phyloP scores from a whole-genome alignment of 768 basidiomycete species.

The Neoboletus magnificus region DNA sequence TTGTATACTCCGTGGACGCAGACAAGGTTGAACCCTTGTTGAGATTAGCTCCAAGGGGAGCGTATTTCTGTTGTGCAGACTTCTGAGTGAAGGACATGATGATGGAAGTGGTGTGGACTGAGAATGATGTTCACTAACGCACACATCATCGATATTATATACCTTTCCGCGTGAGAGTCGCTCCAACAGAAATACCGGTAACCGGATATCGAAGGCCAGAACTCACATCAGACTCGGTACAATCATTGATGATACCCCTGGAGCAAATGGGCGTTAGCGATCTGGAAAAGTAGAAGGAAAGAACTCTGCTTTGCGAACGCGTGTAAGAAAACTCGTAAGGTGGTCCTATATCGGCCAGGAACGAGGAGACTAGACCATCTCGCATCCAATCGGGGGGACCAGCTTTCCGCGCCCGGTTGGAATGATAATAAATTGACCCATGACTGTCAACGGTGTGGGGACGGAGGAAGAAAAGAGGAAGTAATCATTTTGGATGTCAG shows the following conservation, averaged over 20 bases:
- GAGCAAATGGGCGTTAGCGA: background rate
- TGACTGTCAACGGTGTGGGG: background rate
- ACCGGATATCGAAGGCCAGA: background rate
- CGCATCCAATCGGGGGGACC: background rate
- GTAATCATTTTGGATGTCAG: background rate
- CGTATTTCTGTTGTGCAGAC: conserved; percentile 3
- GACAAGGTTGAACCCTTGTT: background rate
- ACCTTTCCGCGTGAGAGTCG: background rate
- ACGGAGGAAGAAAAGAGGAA: background rate
- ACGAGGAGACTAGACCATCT: background rate
- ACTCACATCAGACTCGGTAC: conserved; percentile 6
- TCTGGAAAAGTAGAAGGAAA: conserved; percentile 10
- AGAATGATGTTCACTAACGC: background rate
- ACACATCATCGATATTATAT: conserved; percentile 12
- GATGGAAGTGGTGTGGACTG: background rate
- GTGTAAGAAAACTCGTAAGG: background rate
- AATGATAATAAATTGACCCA: background rate
- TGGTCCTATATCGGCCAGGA: background rate
- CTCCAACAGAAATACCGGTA: background rate
- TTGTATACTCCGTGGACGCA: too few species aligned
- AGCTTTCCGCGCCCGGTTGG: background rate
- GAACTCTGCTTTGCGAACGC: background rate
- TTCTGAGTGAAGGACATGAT: conserved; percentile 22
- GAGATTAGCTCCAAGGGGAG: background rate
- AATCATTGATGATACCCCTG: conserved; percentile 5